Evolutionary conservation across 441 rosid genomes (phyloP).

Genomic region (Gossypium lobatum): DNA sequence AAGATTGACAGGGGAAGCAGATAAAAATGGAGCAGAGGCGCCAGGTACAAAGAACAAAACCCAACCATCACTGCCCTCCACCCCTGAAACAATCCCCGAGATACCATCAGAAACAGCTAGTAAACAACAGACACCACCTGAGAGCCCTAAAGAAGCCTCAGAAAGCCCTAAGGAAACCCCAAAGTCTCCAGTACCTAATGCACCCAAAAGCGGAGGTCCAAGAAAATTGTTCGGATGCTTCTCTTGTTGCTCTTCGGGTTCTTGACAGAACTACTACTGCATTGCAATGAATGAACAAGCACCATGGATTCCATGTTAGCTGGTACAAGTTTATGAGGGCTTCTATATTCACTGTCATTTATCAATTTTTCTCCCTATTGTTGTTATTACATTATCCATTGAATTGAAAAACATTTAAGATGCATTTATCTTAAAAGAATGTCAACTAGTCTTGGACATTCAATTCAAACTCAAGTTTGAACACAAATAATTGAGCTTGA

Average conservation of each 20-base stretch:
- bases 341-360: background rate
- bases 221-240: background rate
- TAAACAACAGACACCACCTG: background rate
- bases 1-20: constrained; percentile 46
- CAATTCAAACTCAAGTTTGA: no score
- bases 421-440: background rate
- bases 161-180: constrained; percentile 11
- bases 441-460: no score
- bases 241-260: background rate
- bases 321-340: background rate
- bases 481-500: no score
- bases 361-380: background rate
- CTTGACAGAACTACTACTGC: background rate
- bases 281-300: background rate
- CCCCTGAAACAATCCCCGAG: background rate
- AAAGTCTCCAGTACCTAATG: background rate
- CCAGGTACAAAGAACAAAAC: constrained; percentile 10
- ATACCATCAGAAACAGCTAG: constrained; percentile 5
- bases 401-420: background rate
- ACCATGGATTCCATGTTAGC: background rate
- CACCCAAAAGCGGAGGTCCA: background rate
- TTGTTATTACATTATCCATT: background rate
- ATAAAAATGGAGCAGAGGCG: constrained; percentile 21
- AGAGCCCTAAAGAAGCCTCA: constrained; percentile 16
- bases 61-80: constrained; percentile 5